Conservation (phyloP, 2,329 filamentous ascomycete species). For the Sporothrix humicola region DNA sequence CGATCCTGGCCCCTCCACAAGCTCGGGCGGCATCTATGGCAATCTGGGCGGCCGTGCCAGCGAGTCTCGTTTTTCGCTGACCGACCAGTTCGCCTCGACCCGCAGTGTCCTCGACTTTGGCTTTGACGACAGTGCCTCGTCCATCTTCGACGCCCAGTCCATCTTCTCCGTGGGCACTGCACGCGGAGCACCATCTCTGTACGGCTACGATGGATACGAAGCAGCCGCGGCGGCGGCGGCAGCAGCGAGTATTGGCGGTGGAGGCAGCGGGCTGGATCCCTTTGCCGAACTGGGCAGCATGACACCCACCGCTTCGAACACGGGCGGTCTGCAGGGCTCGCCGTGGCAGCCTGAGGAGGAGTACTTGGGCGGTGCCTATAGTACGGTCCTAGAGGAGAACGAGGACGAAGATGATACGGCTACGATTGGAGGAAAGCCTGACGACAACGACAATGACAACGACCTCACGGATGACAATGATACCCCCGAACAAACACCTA, state of each 20-base stretch:
- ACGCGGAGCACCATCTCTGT: conserved; percentile 12
- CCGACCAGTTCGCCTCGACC: conserved; percentile 56
- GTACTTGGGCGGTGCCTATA: conserved; percentile 34
- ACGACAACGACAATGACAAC: conserved; percentile 39
- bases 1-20: background rate
- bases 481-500: conserved; percentile 18
- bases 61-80: conserved; percentile 54
- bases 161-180: conserved; percentile 36
- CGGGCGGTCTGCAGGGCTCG: conserved; percentile 22
- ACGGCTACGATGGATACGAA: conserved; percentile 29
- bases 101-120: conserved; percentile 55
- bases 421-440: conserved; percentile 34
- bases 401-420: conserved; percentile 34
- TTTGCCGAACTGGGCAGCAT: conserved; percentile 31
- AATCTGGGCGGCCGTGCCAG: conserved; percentile 43
- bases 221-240: conserved; percentile 30
- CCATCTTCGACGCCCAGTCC: conserved; percentile 46
- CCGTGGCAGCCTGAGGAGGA: conserved; percentile 34
- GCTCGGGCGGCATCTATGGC: conserved; percentile 32
- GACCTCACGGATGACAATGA: conserved; percentile 33
- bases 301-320: background rate
- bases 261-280: conserved; percentile 26
- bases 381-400: conserved; percentile 37
- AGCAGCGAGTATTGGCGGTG: conserved; percentile 37
- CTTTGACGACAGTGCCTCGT: conserved; percentile 54